phyloP scores from a whole-genome alignment of 192 early-diverging fungal species.

The Ambispora gerdemannii region DNA sequence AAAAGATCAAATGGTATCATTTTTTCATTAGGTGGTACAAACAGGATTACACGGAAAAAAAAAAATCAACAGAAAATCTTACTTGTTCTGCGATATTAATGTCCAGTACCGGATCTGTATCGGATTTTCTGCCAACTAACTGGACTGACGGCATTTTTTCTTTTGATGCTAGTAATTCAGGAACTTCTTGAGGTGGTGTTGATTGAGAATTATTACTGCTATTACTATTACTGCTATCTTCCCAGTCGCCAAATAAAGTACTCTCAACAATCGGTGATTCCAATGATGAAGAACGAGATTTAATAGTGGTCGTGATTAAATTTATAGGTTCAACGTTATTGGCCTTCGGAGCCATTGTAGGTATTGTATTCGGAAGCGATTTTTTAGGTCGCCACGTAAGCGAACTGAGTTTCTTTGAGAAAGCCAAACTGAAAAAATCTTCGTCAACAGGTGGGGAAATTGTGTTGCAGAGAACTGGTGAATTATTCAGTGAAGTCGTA shows the following conservation, averaged over 20 bases:
- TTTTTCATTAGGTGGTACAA: too few species aligned
- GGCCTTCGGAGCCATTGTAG: constrained; percentile 19
- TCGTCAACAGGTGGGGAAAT: background rate
- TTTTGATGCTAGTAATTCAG: background rate
- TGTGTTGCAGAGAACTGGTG: constrained; percentile 27
- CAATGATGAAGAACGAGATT: background rate
- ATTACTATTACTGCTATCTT: background rate
- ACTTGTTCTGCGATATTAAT: constrained; percentile 48
- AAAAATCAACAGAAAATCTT: constrained; percentile 16
- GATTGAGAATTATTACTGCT: background rate
- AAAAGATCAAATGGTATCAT: too few species aligned
- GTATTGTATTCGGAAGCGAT: background rate
- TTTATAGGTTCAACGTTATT: constrained; percentile 11
- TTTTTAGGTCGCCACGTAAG: constrained; percentile 11
- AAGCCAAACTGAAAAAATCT: constrained; percentile 10
- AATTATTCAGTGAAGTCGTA: constrained; percentile 28
- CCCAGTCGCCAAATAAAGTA: constrained; percentile 5
- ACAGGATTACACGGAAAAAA: too few species aligned
- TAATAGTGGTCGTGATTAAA: constrained; percentile 26
- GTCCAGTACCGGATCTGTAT: constrained; percentile 47
- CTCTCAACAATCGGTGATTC: background rate
- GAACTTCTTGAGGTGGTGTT: constrained; percentile 4
- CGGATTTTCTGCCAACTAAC: constrained; percentile 40
- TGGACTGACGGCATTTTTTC: constrained; percentile 35
- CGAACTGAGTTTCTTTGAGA: background rate